phyloP scores from a whole-genome alignment of 2,329 filamentous ascomycete genomes.

The Kalaharituber pfeilii region DNA sequence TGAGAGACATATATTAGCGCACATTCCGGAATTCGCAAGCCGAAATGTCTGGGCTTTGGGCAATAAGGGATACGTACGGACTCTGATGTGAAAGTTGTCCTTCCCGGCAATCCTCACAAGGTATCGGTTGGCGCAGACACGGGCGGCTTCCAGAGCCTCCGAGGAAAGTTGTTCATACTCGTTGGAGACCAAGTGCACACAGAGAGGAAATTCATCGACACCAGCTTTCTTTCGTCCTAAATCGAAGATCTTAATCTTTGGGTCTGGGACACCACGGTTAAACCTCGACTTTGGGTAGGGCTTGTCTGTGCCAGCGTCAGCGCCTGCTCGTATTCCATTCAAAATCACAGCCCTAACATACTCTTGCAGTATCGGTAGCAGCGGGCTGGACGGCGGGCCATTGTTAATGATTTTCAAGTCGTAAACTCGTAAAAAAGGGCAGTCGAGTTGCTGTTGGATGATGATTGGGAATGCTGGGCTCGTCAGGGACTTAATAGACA shows the following conservation, averaged over 20 bases:
- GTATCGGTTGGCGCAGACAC: constrained; percentile 99
- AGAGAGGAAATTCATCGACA: constrained; percentile 98
- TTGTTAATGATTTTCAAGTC: constrained; percentile 52
- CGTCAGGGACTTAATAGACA: neutral
- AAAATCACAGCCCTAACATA: constrained; percentile 10
- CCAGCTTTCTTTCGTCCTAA: constrained; percentile 95
- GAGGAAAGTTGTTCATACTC: constrained; percentile 99
- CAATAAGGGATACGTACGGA: constrained; percentile 28
- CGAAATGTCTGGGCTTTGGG: constrained; percentile 1
- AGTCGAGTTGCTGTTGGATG: neutral
- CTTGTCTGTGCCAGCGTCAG: constrained; percentile 10
- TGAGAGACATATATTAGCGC: neutral
- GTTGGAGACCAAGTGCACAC: constrained; percentile 98
- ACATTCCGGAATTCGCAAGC: too few relatives aligned
- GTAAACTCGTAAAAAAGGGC: neutral
- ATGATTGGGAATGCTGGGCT: too few relatives aligned
- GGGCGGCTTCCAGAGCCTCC: constrained; percentile 97
- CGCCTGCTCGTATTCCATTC: neutral
- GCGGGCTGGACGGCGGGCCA: constrained; percentile 97
- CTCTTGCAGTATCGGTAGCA: constrained; percentile 99
- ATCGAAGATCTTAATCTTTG: constrained; percentile 92
- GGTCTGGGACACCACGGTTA: constrained; percentile 94
- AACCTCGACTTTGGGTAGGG: constrained; percentile 95
- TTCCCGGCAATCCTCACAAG: constrained; percentile 54
- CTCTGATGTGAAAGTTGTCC: constrained; percentile 55